Percentiles rank a stretch among this genome's conserved stretches.
phyloP scores from a whole-genome alignment of 1,139 yeast genomes.

The Yamadazyma epiphylla region DNA sequence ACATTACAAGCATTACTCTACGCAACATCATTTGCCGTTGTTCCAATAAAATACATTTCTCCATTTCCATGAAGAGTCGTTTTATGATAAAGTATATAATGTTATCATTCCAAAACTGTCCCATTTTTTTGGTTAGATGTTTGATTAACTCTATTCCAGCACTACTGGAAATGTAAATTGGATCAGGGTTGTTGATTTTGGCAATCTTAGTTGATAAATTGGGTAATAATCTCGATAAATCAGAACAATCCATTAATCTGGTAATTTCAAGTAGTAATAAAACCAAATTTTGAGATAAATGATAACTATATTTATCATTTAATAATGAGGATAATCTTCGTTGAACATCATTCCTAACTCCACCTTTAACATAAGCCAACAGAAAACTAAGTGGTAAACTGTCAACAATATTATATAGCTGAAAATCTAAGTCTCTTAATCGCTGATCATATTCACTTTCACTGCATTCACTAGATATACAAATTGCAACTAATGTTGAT shows the following conservation, averaged over 20 bases:
- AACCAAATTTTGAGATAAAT: constrained; percentile 16
- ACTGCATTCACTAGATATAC: constrained; percentile 18
- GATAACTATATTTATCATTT: constrained; percentile 12
- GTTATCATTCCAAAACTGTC: constrained; percentile 33
- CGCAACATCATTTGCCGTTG: constrained; percentile 27
- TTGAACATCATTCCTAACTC: constrained; percentile 36
- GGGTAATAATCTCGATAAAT: constrained; percentile 5
- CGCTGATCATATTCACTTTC: too few relatives aligned
- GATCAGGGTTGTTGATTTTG: constrained; percentile 1
- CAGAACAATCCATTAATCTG: constrained; percentile 37
- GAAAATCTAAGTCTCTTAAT: not conserved
- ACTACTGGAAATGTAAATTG: constrained; percentile 19
- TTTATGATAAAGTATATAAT: constrained; percentile 35
- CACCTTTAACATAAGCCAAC: constrained; percentile 42
- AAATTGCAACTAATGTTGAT: constrained; percentile 32
- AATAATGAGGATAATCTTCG: constrained; percentile 13
- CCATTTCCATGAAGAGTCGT: constrained; percentile 24
- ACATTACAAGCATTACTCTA: constrained; percentile 17
- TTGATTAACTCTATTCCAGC: constrained; percentile 23
- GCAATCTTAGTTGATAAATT: not conserved
- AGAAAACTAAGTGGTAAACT: constrained; percentile 33
- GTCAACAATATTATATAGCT: not conserved
- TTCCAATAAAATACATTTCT: constrained; percentile 15
- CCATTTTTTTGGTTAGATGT: constrained; percentile 17
- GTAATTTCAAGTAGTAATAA: constrained; percentile 24